These are phyloP conservation scores for Arachnomyces sp. DNA, from an alignment of 2,329 filamentous ascomycete genomes.

Conservation along the genomic window DNA sequence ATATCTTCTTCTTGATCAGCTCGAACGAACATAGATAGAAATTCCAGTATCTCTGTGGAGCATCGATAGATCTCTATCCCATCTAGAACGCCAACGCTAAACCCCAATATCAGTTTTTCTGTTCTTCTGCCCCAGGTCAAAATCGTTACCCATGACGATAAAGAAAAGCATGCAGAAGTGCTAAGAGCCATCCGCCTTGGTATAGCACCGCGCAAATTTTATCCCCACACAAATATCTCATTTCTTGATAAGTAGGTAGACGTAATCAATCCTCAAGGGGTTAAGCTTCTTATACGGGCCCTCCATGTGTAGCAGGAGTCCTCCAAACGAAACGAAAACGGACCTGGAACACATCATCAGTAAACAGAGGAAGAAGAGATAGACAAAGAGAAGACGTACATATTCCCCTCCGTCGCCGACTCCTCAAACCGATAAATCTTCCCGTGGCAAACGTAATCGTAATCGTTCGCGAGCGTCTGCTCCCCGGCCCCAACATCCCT, in stretches of 20 bases:
- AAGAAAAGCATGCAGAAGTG: neutral
- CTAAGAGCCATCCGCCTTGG: neutral
- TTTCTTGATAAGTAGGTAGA: conserved; percentile 93
- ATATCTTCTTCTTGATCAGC: conserved; percentile 3
- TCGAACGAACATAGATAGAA: conserved; percentile 9
- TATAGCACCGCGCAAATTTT: neutral
- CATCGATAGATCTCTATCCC: conserved; percentile 5
- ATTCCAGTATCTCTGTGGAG: conserved; percentile 14
- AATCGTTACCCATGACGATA: neutral
- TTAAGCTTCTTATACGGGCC: conserved; percentile 95
- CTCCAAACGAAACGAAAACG: conserved; percentile 89
- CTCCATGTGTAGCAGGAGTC: conserved; percentile 79
- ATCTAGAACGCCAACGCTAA: conserved; percentile 34
- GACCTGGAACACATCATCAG: conserved; percentile 51
- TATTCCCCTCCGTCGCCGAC: conserved; percentile 61
- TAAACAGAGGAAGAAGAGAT: neutral
- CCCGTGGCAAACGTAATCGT: conserved; percentile 45
- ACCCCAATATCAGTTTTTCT: conserved; percentile 22
- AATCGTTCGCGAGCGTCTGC: conserved; percentile 46
- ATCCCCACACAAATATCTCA: conserved; percentile 28
- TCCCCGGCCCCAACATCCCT: conserved; percentile 57
- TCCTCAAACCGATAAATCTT: conserved; percentile 47
- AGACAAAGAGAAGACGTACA: conserved; percentile 51
- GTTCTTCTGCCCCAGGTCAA: conserved; percentile 5
- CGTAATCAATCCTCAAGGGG: conserved; percentile 81